A percentile compares a stretch with the other conserved stretches of the same genome.
Conservation (phyloP, 2,329 filamentous ascomycete species). For the Penicillium sp. region DNA sequence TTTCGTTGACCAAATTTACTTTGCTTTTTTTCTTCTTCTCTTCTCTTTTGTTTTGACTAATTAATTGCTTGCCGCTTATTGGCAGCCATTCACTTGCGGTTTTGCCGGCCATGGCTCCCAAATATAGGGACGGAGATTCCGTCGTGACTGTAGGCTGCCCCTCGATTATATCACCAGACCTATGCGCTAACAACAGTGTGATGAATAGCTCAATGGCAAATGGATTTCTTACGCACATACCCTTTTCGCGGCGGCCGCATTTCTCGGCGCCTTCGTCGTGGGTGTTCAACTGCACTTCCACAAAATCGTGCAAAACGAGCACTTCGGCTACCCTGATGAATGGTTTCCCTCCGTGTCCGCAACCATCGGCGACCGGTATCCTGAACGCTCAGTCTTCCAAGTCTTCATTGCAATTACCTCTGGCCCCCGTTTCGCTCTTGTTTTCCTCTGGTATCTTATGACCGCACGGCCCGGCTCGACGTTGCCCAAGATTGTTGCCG, state of each 20-base stretch:
- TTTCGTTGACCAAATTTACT: constrained; percentile 9
- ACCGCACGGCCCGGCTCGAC: constrained; percentile 70
- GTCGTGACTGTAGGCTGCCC: constrained; percentile 53
- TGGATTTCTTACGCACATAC: constrained; percentile 93
- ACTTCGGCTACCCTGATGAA: constrained; percentile 89
- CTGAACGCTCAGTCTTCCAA: constrained; percentile 95
- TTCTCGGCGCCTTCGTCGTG: constrained; percentile 78
- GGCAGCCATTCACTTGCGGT: constrained; percentile 17
- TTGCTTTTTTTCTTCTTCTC: background rate
- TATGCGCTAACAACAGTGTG: background rate
- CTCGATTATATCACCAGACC: constrained; percentile 17
- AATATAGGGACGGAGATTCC: constrained; percentile 60
- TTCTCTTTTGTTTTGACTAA: constrained; percentile 14
- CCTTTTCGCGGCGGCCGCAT: constrained; percentile 73
- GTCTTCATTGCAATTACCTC: constrained; percentile 96
- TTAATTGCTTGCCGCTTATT: too few relatives aligned
- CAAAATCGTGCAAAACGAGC: constrained; percentile 97
- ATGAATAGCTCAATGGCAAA: constrained; percentile 70
- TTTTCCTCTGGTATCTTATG: constrained; percentile 87
- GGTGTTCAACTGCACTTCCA: constrained; percentile 81
- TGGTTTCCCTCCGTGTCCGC: constrained; percentile 97
- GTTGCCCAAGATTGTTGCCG: constrained; percentile 76
- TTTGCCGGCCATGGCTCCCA: constrained; percentile 53
- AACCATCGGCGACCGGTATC: constrained; percentile 95
- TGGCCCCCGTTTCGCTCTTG: constrained; percentile 84